Evolutionary conservation across 106 monocot species (phyloP).

Genomic region (Agapanthus africanus): DNA sequence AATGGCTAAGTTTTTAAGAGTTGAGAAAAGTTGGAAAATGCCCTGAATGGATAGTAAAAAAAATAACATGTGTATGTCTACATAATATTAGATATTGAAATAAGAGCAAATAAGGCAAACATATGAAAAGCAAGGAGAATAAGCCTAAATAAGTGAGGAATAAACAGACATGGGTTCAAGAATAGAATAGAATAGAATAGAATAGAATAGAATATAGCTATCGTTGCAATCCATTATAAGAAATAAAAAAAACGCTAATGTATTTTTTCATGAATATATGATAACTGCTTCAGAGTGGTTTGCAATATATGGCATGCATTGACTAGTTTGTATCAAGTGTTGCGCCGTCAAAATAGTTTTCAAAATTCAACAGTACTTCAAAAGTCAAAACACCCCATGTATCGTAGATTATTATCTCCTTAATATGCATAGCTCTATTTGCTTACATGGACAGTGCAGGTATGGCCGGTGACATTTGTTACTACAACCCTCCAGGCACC

Average conservation of each 20-base stretch:
- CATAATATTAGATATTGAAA: too few relatives aligned
- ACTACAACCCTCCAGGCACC: conserved; percentile 91
- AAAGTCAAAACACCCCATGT: background rate
- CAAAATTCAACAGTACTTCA: background rate
- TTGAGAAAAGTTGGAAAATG: background rate
- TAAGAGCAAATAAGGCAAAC: too few relatives aligned
- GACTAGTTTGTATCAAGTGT: background rate
- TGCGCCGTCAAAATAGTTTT: background rate
- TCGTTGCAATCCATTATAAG: background rate
- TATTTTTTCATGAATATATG: background rate
- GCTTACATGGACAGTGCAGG: conserved; percentile 82
- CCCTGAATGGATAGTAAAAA: background rate
- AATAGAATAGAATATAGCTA: too few relatives aligned
- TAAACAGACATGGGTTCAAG: background rate
- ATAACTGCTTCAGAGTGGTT: background rate
- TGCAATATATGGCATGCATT: background rate
- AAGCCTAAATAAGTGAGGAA: background rate
- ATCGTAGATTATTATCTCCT: background rate
- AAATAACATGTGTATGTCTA: too few relatives aligned
- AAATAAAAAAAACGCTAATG: too few relatives aligned
- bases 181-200: background rate
- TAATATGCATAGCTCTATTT: background rate
- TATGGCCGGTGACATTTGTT: conserved; percentile 88
- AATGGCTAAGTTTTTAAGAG: background rate
- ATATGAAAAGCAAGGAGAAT: background rate